Evolutionary conservation across 2,329 filamentous ascomycete species (phyloP).

Genomic region (Monilinia fructicola): DNA sequence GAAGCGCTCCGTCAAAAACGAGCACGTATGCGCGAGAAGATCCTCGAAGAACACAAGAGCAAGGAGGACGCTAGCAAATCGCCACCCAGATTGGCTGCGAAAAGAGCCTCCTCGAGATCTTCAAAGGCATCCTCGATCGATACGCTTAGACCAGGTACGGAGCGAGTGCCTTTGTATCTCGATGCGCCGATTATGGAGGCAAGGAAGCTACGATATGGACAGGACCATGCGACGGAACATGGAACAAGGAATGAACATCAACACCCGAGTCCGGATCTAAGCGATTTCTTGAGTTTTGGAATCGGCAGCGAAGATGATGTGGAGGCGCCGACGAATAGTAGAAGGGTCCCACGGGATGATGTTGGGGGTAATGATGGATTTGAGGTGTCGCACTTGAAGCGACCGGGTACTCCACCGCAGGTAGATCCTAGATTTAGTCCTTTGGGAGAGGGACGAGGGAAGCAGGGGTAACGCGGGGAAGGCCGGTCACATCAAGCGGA

Average conservation of each 20-base stretch:
- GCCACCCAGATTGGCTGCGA: slow-evolving; percentile 27
- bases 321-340: slow-evolving; percentile 33
- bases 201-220: slow-evolving; percentile 10
- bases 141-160: slow-evolving; percentile 30
- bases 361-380: neutral
- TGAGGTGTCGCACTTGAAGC: neutral
- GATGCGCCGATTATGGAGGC: slow-evolving; percentile 33
- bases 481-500: slow-evolving; percentile 26
- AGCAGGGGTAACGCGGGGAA: neutral
- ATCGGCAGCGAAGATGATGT: slow-evolving; percentile 34
- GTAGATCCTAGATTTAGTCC: slow-evolving; percentile 31
- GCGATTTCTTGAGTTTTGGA: slow-evolving; percentile 36
- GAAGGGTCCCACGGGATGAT: slow-evolving; percentile 1
- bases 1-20: slow-evolving; percentile 51
- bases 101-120: slow-evolving; percentile 23
- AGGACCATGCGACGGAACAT: neutral
- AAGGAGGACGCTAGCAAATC: slow-evolving; percentile 25
- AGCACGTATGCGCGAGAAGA: slow-evolving; percentile 47
- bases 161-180: slow-evolving; percentile 35
- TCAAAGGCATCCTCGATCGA: slow-evolving; percentile 29
- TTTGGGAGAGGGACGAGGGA: slow-evolving; percentile 25
- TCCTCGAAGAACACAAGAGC: slow-evolving; percentile 40
- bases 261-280: slow-evolving; percentile 39
- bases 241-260: slow-evolving; percentile 29
- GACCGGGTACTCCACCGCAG: slow-evolving; percentile 3